These are phyloP conservation scores for Colletotrichum sp. DNA, from an alignment of 2,329 filamentous ascomycete species.

Conservation along the genomic window DNA sequence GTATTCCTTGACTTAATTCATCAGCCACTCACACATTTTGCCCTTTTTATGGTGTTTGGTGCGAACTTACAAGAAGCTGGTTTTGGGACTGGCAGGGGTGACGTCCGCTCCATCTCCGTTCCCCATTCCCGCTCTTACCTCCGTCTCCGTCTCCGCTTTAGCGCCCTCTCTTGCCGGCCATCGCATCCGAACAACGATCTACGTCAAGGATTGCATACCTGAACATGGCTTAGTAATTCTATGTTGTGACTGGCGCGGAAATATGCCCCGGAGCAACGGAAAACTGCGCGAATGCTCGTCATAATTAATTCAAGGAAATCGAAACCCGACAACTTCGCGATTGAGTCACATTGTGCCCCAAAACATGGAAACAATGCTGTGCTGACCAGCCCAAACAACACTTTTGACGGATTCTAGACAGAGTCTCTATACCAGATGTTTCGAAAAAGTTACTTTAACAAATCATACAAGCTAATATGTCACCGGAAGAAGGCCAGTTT, in stretches of 20 bases:
- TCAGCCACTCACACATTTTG: not conserved
- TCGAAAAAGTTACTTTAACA: not conserved
- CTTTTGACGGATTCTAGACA: not conserved
- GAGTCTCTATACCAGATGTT: accelerated
- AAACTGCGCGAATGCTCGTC: not conserved
- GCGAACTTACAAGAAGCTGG: not conserved
- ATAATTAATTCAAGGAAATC: not conserved
- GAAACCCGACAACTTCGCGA: not conserved
- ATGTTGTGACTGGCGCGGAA: not conserved
- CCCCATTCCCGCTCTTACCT: not conserved
- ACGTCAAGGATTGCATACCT: not conserved
- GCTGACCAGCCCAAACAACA: not conserved
- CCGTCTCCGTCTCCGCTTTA: not conserved
- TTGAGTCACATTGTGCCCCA: not conserved
- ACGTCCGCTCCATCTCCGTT: not conserved
- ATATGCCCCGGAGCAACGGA: not conserved
- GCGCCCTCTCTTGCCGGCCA: not conserved
- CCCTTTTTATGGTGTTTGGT: not conserved
- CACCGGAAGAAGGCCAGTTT: constrained; percentile 48
- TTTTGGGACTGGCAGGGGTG: not conserved
- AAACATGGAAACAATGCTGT: not conserved
- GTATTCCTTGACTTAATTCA: not conserved
- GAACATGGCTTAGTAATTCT: not conserved
- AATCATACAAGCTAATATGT: not conserved
- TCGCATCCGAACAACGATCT: not conserved